These are phyloP conservation scores for Eucalyptus coolabah DNA, from an alignment of 345 rosid genomes.

Conservation along the genomic window DNA sequence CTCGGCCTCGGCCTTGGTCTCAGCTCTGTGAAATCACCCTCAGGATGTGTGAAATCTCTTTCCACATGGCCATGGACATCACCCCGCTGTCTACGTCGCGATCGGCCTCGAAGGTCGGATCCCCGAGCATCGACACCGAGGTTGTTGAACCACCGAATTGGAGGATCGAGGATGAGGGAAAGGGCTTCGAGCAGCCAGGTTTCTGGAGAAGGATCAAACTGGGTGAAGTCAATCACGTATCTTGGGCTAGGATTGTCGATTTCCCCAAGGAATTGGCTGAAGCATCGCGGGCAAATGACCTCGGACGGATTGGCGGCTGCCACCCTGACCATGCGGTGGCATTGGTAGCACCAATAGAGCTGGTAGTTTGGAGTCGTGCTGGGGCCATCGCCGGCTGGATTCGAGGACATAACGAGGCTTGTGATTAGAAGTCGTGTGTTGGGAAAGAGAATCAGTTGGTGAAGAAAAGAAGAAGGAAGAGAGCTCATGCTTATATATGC, in stretches of 20 bases:
- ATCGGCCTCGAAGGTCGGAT: neutral
- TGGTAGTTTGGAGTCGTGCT: neutral
- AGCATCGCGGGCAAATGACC: slow-evolving; percentile 51
- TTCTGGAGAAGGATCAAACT: slow-evolving; percentile 56
- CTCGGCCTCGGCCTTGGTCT: neutral
- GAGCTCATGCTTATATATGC: neutral
- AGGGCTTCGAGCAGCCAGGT: slow-evolving; percentile 59
- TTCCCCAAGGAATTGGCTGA: slow-evolving; percentile 38
- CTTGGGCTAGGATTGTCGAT: slow-evolving; percentile 33
- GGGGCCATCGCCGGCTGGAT: neutral
- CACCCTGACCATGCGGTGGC: slow-evolving; percentile 45
- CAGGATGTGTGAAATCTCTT: neutral
- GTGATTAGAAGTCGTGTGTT: neutral
- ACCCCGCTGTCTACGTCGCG: neutral
- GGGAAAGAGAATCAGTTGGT: neutral
- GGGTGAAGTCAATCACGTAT: slow-evolving; percentile 33
- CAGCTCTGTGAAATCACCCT: neutral
- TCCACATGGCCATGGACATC: neutral
- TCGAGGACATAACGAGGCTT: neutral
- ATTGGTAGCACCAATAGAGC: slow-evolving; percentile 79
- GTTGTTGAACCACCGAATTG: slow-evolving; percentile 3
- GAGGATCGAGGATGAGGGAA: slow-evolving; percentile 56
- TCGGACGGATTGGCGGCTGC: slow-evolving; percentile 25
- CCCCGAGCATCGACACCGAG: neutral
- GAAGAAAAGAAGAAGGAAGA: neutral